These are phyloP conservation scores for Mycosarcoma mackinlayi DNA, from an alignment of 1,284 basidiomycete species.

Conservation along the genomic window DNA sequence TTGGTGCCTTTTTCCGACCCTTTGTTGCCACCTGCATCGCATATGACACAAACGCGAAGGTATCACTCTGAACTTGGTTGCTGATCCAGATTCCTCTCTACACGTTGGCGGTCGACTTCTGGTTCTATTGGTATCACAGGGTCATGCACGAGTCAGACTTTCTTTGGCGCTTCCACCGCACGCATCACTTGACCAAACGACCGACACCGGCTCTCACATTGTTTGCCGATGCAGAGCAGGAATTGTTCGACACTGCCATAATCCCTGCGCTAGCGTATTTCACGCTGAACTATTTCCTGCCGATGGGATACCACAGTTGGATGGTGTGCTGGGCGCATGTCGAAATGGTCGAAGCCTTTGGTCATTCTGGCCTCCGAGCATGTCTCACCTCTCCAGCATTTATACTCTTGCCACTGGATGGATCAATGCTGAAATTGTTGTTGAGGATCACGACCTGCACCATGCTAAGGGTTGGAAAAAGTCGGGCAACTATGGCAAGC, in stretches of 20 bases:
- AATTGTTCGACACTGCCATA: slow-evolving; percentile 51
- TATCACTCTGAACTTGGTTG: slow-evolving; percentile 38
- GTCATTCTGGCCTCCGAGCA: slow-evolving; percentile 60
- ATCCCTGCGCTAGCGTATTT: slow-evolving; percentile 44
- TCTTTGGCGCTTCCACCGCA: slow-evolving; percentile 50
- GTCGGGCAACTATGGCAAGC: slow-evolving; percentile 61
- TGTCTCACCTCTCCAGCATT: slow-evolving; percentile 41
- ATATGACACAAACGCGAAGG: slow-evolving; percentile 40
- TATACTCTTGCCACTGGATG: slow-evolving; percentile 24
- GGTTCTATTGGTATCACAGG: slow-evolving; percentile 62
- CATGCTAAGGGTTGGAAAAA: slow-evolving; percentile 58
- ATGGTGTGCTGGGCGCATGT: slow-evolving; percentile 43
- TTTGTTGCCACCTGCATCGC: slow-evolving; percentile 32
- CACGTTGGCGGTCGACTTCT: slow-evolving; percentile 51
- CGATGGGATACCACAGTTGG: slow-evolving; percentile 38
- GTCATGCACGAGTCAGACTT: slow-evolving; percentile 54
- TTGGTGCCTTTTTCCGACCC: slow-evolving; percentile 45
- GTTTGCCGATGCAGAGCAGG: slow-evolving; percentile 58
- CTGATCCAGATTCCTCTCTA: slow-evolving; percentile 48
- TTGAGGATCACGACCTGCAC: slow-evolving; percentile 67
- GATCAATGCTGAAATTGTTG: slow-evolving; percentile 50
- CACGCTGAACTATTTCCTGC: slow-evolving; percentile 13
- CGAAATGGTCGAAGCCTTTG: slow-evolving; percentile 49
- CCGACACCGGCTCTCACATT: slow-evolving; percentile 48
- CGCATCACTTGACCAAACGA: slow-evolving; percentile 56